phyloP scores from a whole-genome alignment of 2,329 filamentous ascomycete species.

The Trichoderma pleuroti region DNA sequence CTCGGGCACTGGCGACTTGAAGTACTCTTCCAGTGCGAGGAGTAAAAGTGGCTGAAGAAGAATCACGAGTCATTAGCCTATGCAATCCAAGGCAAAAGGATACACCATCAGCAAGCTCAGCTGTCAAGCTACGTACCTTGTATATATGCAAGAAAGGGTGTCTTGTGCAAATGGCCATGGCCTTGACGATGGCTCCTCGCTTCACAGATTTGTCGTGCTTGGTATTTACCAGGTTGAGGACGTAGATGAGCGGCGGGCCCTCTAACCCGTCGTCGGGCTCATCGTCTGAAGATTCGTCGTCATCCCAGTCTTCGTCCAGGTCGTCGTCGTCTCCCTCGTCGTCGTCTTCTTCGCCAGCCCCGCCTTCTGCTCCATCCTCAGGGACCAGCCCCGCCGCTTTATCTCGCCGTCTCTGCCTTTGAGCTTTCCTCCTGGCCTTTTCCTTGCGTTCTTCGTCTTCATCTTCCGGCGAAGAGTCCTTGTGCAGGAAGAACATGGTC shows the following conservation, averaged over 20 bases:
- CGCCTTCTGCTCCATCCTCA: conserved; percentile 43
- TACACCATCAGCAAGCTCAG: background rate
- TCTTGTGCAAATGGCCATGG: conserved; percentile 97
- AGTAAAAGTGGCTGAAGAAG: conserved; percentile 70
- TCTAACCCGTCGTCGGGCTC: conserved; percentile 71
- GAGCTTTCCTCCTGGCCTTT: conserved; percentile 51
- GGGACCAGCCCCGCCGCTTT: conserved; percentile 47
- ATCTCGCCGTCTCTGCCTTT: conserved; percentile 51
- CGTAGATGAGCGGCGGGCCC: conserved; percentile 91
- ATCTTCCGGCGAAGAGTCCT: conserved; percentile 80
- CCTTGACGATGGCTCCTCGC: conserved; percentile 91
- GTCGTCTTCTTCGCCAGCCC: conserved; percentile 47
- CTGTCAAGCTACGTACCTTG: conserved; percentile 60
- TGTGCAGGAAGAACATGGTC: conserved; percentile 99
- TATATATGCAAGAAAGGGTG: conserved; percentile 99
- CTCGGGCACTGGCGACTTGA: conserved; percentile 83
- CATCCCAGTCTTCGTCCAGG: conserved; percentile 48
- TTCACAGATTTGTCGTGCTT: conserved; percentile 93
- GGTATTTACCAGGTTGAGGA: conserved; percentile 95
- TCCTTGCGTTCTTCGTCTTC: conserved; percentile 67
- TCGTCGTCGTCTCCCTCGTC: conserved; percentile 46
- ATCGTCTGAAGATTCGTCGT: conserved; percentile 53
- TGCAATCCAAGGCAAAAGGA: background rate
- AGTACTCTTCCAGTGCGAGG: conserved; percentile 92
- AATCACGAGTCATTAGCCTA: conserved; percentile 21